A percentile compares a stretch with the other conserved stretches of the same genome.
Evolutionary conservation across 78 protist species (phyloP).

Genomic region (Cavenderia fasciculata): DNA sequence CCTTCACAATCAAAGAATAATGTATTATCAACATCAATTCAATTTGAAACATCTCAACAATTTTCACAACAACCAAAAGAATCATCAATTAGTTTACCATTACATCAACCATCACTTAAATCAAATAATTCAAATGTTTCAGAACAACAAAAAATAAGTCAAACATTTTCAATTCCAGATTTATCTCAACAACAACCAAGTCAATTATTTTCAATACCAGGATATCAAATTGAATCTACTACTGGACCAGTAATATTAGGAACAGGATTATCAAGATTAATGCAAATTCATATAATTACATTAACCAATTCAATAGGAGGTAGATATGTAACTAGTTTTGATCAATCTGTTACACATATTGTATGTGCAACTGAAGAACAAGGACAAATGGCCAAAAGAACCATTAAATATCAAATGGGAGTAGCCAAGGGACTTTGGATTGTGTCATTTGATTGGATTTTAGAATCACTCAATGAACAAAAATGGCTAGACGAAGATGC

Average conservation of each 20-base stretch:
- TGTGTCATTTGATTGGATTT: slow-evolving; percentile 61
- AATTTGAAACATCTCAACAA: slow-evolving; percentile 18
- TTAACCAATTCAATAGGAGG: slow-evolving; percentile 25
- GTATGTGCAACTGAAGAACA: slow-evolving; percentile 24
- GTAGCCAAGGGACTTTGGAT: slow-evolving; percentile 24
- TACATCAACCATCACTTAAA: neutral
- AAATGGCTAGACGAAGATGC: slow-evolving; percentile 27
- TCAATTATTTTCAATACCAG: neutral
- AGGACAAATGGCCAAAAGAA: slow-evolving; percentile 7
- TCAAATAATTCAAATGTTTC: too few relatives aligned
- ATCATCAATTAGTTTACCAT: neutral
- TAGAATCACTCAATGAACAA: slow-evolving; percentile 22
- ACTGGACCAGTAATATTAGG: slow-evolving; percentile 76
- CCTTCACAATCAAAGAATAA: neutral
- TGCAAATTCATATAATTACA: slow-evolving; percentile 47
- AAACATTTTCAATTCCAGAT: neutral
- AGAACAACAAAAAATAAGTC: neutral
- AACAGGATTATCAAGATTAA: slow-evolving; percentile 2
- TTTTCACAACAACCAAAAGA: slow-evolving; percentile 8
- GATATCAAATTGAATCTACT: neutral
- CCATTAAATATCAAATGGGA: slow-evolving; percentile 52
- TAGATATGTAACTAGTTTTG: neutral
- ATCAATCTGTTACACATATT: slow-evolving; percentile 32
- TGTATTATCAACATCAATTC: slow-evolving; percentile 4
- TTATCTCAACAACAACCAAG: neutral